Conservation (phyloP, 352 stramenopile species). For the Phytophthora litchii region DNA sequence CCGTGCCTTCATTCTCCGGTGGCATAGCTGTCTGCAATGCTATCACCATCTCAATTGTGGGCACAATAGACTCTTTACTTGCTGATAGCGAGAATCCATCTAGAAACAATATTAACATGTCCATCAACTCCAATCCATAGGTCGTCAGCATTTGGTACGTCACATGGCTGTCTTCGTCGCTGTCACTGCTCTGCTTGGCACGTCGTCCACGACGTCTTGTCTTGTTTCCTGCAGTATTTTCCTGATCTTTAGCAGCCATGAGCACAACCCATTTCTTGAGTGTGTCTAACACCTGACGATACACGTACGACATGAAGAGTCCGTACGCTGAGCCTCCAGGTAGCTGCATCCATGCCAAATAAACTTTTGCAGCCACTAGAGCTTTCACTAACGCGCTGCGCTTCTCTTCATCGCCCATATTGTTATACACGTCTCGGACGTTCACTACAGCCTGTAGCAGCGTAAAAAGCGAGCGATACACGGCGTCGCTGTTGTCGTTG, state of each 20-base stretch:
- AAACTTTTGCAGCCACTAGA: conserved; percentile 74
- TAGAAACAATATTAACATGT: conserved; percentile 66
- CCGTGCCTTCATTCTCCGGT: conserved; percentile 45
- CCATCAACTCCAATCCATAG: conserved; percentile 63
- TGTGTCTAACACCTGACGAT: conserved; percentile 78
- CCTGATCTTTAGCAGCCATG: conserved; percentile 25
- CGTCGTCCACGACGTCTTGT: conserved; percentile 12
- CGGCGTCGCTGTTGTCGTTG: conserved; percentile 34
- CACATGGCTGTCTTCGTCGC: conserved; percentile 35
- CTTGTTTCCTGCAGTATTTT: conserved; percentile 4
- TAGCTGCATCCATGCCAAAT: conserved; percentile 82
- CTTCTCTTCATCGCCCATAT: conserved; percentile 42
- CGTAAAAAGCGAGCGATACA: conserved; percentile 72
- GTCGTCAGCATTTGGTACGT: conserved; percentile 46
- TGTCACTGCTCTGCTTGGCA: conserved; percentile 29
- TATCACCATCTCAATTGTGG: conserved; percentile 72
- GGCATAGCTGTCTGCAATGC: conserved; percentile 56
- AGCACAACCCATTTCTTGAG: conserved; percentile 80
- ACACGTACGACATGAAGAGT: conserved; percentile 88
- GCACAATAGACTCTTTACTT: conserved; percentile 75
- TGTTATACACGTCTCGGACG: conserved; percentile 61
- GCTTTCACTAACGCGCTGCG: conserved; percentile 55
- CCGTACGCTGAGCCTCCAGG: conserved; percentile 82
- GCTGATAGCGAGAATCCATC: conserved; percentile 62
- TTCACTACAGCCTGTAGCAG: conserved; percentile 66